Percentiles rank a stretch among this genome's conserved stretches.
These are phyloP conservation scores for Gypsophila paniculata DNA, from an alignment of 179 eudicot species.

Conservation along the genomic window DNA sequence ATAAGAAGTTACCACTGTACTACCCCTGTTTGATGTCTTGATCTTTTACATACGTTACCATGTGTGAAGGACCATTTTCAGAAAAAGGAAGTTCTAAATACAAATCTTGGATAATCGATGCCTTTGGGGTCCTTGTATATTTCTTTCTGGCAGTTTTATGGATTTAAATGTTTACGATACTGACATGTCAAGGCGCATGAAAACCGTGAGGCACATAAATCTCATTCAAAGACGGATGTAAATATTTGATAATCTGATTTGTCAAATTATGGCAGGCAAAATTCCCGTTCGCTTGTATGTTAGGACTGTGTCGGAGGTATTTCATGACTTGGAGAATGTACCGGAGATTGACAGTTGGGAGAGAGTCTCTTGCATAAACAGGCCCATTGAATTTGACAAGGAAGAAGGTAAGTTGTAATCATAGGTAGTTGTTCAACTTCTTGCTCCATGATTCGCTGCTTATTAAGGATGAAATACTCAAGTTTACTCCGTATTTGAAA, in stretches of 20 bases:
- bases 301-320: conserved; percentile 41
- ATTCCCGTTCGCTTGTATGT: conserved; percentile 86
- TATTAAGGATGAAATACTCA: no score
- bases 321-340: conserved; percentile 70
- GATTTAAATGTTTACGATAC: not conserved
- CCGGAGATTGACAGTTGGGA: conserved; percentile 80
- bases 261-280: conserved; percentile 52
- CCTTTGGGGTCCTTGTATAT: not conserved
- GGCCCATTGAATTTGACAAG: conserved; percentile 61
- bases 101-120: no score
- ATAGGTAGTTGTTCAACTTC: not conserved
- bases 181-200: not conserved
- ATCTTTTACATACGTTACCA: no score
- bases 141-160: not conserved
- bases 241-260: not conserved
- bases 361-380: conserved; percentile 67
- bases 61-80: no score
- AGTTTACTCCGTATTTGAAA: no score
- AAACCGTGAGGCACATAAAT: not conserved
- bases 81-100: no score
- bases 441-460: not conserved
- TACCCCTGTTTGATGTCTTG: no score
- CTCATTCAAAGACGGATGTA: not conserved
- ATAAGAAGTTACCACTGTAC: no score
- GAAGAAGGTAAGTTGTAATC: conserved; percentile 43